A percentile compares a stretch with the other conserved stretches of the same genome.
These are phyloP conservation scores for Trichoderma atroviride DNA, from an alignment of 2,329 filamentous ascomycete genomes.

Conservation along the genomic window DNA sequence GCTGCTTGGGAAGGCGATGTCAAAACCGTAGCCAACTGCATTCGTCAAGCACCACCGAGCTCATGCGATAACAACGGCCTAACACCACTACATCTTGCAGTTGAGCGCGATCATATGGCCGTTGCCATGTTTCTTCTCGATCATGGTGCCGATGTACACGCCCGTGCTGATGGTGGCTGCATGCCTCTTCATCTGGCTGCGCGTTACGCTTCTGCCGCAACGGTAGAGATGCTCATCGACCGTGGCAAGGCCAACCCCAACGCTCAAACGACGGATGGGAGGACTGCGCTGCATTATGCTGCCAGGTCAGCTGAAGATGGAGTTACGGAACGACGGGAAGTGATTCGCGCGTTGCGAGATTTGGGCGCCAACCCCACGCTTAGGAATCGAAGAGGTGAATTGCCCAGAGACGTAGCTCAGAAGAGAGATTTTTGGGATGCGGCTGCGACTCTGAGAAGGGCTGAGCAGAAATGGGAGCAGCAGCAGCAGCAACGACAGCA, in stretches of 20 bases:
- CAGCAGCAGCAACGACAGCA: slow-evolving; percentile 32
- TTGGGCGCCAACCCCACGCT: slow-evolving; percentile 38
- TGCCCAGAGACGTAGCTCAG: slow-evolving; percentile 39
- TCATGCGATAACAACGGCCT: slow-evolving; percentile 37
- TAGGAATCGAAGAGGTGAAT: slow-evolving; percentile 34
- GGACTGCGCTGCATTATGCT: slow-evolving; percentile 40
- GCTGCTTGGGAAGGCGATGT: slow-evolving; percentile 41
- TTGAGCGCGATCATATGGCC: slow-evolving; percentile 39
- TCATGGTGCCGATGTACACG: slow-evolving; percentile 33
- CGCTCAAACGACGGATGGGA: slow-evolving; percentile 35
- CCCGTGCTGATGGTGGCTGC: slow-evolving; percentile 37
- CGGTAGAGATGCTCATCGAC: slow-evolving; percentile 39
- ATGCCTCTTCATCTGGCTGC: slow-evolving; percentile 40
- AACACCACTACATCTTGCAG: slow-evolving; percentile 38
- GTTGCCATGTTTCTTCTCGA: slow-evolving; percentile 41
- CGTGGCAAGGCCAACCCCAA: slow-evolving; percentile 37
- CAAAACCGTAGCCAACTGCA: slow-evolving; percentile 32
- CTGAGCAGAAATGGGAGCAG: slow-evolving; percentile 41
- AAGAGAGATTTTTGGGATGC: slow-evolving; percentile 40
- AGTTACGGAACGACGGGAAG: slow-evolving; percentile 38
- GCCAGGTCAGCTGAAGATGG: slow-evolving; percentile 38
- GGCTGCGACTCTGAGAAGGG: slow-evolving; percentile 38
- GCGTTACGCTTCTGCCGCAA: slow-evolving; percentile 35
- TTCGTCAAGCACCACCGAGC: slow-evolving; percentile 32
- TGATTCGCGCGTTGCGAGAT: slow-evolving; percentile 37